Percentiles rank a stretch among this genome's conserved stretches.
These are phyloP conservation scores for Dactylella cylindrospora DNA, from an alignment of 2,329 filamentous ascomycete species.

Conservation along the genomic window DNA sequence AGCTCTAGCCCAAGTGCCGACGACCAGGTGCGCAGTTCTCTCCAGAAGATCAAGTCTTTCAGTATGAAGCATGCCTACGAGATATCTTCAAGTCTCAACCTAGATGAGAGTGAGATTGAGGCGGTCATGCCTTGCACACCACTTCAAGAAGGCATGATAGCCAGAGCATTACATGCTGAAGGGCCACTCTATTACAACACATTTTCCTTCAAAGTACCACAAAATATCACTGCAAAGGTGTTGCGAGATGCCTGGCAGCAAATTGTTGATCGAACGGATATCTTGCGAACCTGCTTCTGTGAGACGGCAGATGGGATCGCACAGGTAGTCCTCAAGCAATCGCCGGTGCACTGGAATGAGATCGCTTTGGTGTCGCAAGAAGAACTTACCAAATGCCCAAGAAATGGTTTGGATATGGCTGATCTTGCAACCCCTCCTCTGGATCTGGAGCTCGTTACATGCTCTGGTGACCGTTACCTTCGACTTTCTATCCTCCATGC, in stretches of 20 bases:
- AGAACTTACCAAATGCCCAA: neutral
- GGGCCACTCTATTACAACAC: conserved; percentile 72
- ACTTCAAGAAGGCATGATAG: conserved; percentile 83
- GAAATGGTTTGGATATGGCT: conserved; percentile 31
- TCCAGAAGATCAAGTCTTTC: conserved; percentile 65
- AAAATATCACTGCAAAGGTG: conserved; percentile 54
- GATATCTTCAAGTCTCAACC: conserved; percentile 59
- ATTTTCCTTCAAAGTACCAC: conserved; percentile 60
- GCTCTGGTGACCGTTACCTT: conserved; percentile 52
- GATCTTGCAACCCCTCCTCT: conserved; percentile 49
- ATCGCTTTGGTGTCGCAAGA: conserved; percentile 49
- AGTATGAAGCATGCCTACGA: conserved; percentile 62
- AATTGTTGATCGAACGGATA: conserved; percentile 59
- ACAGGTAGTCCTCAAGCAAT: conserved; percentile 65
- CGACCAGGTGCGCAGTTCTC: conserved; percentile 55
- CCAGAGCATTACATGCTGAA: conserved; percentile 63
- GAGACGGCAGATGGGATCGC: conserved; percentile 73
- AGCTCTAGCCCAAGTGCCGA: conserved; percentile 7
- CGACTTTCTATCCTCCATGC: conserved; percentile 77
- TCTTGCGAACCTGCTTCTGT: conserved; percentile 73
- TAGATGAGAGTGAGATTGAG: conserved; percentile 63
- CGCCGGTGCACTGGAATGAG: conserved; percentile 55
- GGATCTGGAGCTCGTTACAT: conserved; percentile 21
- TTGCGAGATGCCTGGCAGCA: conserved; percentile 63
- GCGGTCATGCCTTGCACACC: conserved; percentile 79